phyloP scores from a whole-genome alignment of 108 stramenopile genomes.

The Epipyxis sp. region DNA sequence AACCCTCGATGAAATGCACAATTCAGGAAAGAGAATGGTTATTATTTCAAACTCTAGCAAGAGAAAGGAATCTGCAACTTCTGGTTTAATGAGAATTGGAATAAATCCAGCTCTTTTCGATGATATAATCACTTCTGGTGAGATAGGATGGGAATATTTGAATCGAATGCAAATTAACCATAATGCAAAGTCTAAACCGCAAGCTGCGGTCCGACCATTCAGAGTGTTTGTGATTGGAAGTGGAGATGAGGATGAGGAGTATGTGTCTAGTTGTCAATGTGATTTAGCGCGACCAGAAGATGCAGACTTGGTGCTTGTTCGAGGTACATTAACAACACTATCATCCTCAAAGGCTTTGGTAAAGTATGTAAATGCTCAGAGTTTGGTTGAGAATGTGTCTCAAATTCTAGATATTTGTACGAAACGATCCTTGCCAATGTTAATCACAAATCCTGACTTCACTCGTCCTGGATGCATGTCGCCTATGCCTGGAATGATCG shows the following conservation, averaged over 20 bases:
- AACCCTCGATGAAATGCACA: conserved; percentile 60
- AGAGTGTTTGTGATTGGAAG: conserved; percentile 73
- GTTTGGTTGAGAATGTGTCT: conserved; percentile 50
- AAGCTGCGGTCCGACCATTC: conserved; percentile 18
- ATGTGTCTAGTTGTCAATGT: conserved; percentile 71
- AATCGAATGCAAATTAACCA: too few species aligned
- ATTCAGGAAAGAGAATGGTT: conserved; percentile 64
- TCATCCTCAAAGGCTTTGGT: conserved; percentile 41
- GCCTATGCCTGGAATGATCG: conserved; percentile 88
- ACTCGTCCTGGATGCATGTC: conserved; percentile 65
- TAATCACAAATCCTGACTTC: conserved; percentile 85
- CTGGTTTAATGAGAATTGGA: conserved; percentile 64
- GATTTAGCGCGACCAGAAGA: conserved; percentile 66
- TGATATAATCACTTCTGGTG: conserved; percentile 74
- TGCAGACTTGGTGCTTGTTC: conserved; percentile 76
- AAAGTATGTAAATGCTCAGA: conserved; percentile 28
- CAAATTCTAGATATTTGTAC: conserved; percentile 59
- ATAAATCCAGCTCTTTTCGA: conserved; percentile 62
- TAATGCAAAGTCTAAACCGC: too few species aligned
- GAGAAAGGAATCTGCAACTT: conserved; percentile 57
- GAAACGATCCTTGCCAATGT: conserved; percentile 69
- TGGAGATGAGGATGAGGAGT: conserved; percentile 66
- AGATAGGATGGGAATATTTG: conserved; percentile 53
- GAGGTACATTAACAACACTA: conserved; percentile 69
- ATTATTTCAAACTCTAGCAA: conserved; percentile 80